These are phyloP conservation scores for Stagonosporopsis chrysanthemi DNA, from an alignment of 2,329 filamentous ascomycete genomes.

Conservation along the genomic window DNA sequence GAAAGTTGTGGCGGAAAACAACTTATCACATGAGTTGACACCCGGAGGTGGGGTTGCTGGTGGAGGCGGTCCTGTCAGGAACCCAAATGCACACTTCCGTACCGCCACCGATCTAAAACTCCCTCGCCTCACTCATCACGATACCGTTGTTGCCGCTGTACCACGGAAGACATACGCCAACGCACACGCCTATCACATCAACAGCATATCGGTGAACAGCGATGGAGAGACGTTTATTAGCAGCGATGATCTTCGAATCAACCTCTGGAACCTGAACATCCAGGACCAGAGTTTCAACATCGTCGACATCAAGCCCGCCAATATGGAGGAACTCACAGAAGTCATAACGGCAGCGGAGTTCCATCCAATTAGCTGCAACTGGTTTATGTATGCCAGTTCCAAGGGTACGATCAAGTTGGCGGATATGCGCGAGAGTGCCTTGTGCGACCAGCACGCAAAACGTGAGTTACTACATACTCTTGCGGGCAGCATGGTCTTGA, in stretches of 20 bases:
- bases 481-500: background rate
- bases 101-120: conserved; percentile 86
- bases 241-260: conserved; percentile 96
- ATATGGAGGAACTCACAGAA: conserved; percentile 99
- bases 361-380: conserved; percentile 96
- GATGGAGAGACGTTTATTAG: conserved; percentile 99
- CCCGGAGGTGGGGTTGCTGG: conserved; percentile 73
- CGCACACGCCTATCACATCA: conserved; percentile 99
- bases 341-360: conserved; percentile 99
- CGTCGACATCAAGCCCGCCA: conserved; percentile 98
- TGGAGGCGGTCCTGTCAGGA: conserved; percentile 79
- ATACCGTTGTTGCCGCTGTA: conserved; percentile 96
- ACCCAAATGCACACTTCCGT: conserved; percentile 78
- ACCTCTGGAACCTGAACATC: conserved; percentile 98
- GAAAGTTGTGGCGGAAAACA: conserved; percentile 99
- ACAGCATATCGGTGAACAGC: conserved; percentile 99
- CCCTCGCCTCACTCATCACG: conserved; percentile 94
- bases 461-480: conserved; percentile 64
- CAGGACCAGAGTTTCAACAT: conserved; percentile 99
- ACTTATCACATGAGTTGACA: conserved; percentile 92
- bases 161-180: conserved; percentile 97
- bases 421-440: conserved; percentile 95
- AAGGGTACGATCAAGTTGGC: conserved; percentile 99
- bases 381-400: conserved; percentile 99
- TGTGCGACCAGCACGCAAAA: conserved; percentile 96